Base-by-base conservation (phyloP, 352 stramenopile species). In the Phytophthora idaei region DNA sequence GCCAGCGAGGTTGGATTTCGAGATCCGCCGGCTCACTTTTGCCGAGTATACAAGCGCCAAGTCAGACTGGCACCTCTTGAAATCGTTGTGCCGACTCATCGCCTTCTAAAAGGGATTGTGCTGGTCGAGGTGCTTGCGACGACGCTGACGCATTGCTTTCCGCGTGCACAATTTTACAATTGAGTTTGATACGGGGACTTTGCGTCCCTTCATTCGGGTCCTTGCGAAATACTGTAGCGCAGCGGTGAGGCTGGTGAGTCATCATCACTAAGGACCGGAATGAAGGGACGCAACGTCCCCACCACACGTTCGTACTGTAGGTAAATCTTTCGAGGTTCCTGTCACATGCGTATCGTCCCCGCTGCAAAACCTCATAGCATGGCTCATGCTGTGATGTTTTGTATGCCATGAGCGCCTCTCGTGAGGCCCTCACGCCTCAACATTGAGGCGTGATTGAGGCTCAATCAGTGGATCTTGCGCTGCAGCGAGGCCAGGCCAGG, bases 231-330 rank as follows among this genome's bases (percentile, higher is more conserved):
- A 21, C 21, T 21, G 21, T 21, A 21, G 21, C 42, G 14, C 14
- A 47, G 41, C 28, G 21, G 9, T 10, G 10, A 34, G 29, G 2
- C 4, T 34, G 46, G 46, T 52, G 46, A 52, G 46, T 52, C 37
- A 52, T 52, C 46, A 52, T 25, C 1, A 27, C 10, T 0, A 34
- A 25, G 25, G 17, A 32, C 45, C n/a, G 48, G 48, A 48, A 17
- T 27, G 36, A 42, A 42, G 10, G 12, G 36, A 17, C 36, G 12
- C 36, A 42, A 5, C 25, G 27, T 27, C 12, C 36, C 36, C 15
- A 7, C 52, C 39, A 49, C 12, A 49, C 52, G 52, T 59, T 49
- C 25, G 52, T 59, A 59, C 52, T 42, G 37, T 59, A 59, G 27
- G 37, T 41, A 37, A 59, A 42, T 59, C 36, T 39, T 28, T 27